phyloP scores from a whole-genome alignment of 352 stramenopile genomes.

The Phytophthora brassicae region DNA sequence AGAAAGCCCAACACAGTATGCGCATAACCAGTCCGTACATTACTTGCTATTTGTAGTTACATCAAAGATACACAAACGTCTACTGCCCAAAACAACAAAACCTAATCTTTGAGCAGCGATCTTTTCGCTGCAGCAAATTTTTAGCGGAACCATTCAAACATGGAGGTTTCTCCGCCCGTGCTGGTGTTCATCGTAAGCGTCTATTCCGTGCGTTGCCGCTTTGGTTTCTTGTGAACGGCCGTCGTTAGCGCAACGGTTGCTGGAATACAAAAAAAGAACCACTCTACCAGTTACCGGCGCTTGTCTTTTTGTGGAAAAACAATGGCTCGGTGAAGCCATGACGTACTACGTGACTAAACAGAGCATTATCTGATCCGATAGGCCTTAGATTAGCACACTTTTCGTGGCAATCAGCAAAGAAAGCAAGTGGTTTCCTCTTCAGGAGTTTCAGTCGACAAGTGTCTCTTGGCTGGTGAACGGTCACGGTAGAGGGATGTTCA shows the following conservation, averaged over 20 bases:
- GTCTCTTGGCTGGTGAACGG: neutral
- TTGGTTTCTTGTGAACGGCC: conserved; percentile 25
- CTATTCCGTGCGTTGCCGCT: too few species aligned
- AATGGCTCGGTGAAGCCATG: neutral
- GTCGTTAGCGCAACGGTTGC: conserved; percentile 1
- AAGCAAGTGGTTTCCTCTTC: too few species aligned
- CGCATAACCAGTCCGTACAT: neutral
- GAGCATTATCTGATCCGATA: too few species aligned
- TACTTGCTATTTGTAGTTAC: neutral
- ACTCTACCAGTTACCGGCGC: conserved; percentile 7
- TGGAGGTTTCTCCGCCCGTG: too few species aligned
- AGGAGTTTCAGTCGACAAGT: too few species aligned
- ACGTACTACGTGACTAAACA: neutral
- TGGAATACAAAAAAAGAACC: conserved; percentile 19
- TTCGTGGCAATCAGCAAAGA: too few species aligned
- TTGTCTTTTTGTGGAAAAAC: conserved; percentile 24
- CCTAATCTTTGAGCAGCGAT: neutral
- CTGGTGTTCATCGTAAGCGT: too few species aligned
- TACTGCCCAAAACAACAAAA: conserved; percentile 5
- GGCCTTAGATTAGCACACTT: too few species aligned
- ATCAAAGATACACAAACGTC: neutral
- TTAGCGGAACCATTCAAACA: too few species aligned
- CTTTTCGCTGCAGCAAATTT: too few species aligned
- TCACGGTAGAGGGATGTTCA: too few species aligned
- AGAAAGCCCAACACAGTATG: neutral